Evolutionary conservation across 257 asterid genomes (phyloP).

Genomic region (Przewalskia tangutica): DNA sequence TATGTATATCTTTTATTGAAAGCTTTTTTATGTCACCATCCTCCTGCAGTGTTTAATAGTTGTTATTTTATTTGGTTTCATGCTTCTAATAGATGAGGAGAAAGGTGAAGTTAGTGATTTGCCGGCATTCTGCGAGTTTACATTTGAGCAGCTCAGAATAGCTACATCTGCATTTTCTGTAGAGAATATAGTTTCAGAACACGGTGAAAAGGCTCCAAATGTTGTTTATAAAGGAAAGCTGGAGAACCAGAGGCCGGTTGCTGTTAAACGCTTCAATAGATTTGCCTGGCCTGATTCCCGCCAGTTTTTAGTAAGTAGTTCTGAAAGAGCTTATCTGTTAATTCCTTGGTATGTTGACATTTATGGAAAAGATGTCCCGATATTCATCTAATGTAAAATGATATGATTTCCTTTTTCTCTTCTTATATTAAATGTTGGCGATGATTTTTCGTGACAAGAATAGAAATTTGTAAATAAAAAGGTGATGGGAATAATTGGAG

Average conservation of each 20-base stretch:
- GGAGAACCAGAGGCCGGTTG: conserved; percentile 70
- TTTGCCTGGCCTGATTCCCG: conserved; percentile 25
- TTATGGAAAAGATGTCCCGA: neutral
- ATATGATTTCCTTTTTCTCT: neutral
- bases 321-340: neutral
- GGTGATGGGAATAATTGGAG: neutral
- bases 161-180: conserved; percentile 87
- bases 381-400: neutral
- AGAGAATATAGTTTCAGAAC: conserved; percentile 87
- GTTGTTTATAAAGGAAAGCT: conserved; percentile 31
- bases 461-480: neutral
- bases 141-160: conserved; percentile 67
- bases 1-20: neutral
- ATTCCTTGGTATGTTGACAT: neutral
- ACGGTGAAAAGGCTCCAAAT: conserved; percentile 88
- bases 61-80: neutral
- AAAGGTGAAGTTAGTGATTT: conserved; percentile 56
- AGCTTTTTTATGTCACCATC: neutral
- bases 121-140: conserved; percentile 66
- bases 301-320: conserved; percentile 62
- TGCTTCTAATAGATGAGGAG: conserved; percentile 33
- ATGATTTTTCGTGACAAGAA: neutral
- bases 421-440: neutral
- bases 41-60: neutral
- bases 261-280: conserved; percentile 83